These are phyloP conservation scores for Vaccinium macrocarpon DNA, from an alignment of 148 eudicot genomes.

Conservation along the genomic window DNA sequence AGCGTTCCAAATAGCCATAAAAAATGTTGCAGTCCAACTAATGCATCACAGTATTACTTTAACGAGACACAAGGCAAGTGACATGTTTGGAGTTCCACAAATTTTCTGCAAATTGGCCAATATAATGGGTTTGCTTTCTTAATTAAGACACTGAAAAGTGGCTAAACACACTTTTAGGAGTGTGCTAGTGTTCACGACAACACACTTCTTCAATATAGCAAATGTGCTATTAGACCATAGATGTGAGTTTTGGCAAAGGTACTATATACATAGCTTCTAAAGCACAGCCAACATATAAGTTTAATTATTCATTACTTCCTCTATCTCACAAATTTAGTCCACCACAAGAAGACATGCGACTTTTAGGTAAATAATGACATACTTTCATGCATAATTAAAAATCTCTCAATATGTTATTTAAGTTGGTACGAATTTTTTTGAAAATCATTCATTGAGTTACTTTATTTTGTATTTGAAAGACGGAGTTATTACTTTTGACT, in stretches of 20 bases:
- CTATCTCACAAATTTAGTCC: background rate
- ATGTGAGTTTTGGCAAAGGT: background rate
- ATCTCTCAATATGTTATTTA: background rate
- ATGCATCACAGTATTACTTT: background rate
- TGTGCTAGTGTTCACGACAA: background rate
- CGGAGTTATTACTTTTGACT: background rate
- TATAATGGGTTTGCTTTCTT: background rate
- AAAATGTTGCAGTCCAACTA: background rate
- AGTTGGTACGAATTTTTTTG: background rate
- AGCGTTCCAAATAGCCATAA: background rate
- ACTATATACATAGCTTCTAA: background rate
- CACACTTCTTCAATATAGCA: background rate
- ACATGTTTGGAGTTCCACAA: background rate
- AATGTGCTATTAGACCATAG: background rate
- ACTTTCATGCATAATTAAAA: background rate
- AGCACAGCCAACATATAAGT: background rate
- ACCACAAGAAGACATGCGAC: background rate
- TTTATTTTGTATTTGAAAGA: background rate
- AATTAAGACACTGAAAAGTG: background rate
- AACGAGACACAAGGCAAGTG: background rate
- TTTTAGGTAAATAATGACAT: background rate
- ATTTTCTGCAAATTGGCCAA: background rate
- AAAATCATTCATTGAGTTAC: background rate
- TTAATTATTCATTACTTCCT: background rate
- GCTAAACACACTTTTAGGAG: background rate